phyloP scores from a whole-genome alignment of 2,329 filamentous ascomycete genomes.

The Coniochaeta sp. region DNA sequence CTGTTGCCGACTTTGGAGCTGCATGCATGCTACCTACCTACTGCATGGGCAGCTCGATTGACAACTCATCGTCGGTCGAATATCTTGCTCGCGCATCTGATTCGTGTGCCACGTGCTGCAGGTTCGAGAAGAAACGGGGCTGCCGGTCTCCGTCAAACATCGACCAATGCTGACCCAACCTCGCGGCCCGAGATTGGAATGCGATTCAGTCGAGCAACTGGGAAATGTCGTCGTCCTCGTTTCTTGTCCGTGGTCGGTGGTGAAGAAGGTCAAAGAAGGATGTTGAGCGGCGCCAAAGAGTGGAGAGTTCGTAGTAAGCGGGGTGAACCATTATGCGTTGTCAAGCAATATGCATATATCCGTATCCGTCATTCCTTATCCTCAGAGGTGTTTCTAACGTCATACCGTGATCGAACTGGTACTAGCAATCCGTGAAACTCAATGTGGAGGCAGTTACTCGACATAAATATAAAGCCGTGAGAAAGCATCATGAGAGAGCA shows the following conservation, averaged over 20 bases:
- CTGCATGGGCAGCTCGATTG: background rate
- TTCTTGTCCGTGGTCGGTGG: background rate
- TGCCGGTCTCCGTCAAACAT: background rate
- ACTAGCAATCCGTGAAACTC: too few species aligned
- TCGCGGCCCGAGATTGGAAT: too few species aligned
- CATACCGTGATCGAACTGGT: too few species aligned
- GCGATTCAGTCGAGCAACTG: background rate
- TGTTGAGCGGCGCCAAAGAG: too few species aligned
- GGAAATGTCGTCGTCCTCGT: background rate
- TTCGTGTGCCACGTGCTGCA: background rate
- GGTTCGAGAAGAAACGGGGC: background rate
- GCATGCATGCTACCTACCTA: background rate
- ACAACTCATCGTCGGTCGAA: background rate
- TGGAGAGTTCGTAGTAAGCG: too few species aligned
- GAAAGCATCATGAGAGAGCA: too few species aligned
- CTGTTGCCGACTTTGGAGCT: background rate
- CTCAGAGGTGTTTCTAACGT: too few species aligned
- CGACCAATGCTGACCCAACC: slow-evolving; percentile 1
- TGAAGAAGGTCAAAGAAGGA: background rate
- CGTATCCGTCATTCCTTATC: too few species aligned
- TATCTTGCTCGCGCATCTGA: background rate
- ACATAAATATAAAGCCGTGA: too few species aligned
- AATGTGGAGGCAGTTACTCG: too few species aligned
- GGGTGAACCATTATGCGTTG: too few species aligned
- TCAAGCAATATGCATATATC: too few species aligned